Evolutionary conservation across 1,139 yeast species (phyloP).

Genomic region (Candida pseudocylindracea): DNA sequence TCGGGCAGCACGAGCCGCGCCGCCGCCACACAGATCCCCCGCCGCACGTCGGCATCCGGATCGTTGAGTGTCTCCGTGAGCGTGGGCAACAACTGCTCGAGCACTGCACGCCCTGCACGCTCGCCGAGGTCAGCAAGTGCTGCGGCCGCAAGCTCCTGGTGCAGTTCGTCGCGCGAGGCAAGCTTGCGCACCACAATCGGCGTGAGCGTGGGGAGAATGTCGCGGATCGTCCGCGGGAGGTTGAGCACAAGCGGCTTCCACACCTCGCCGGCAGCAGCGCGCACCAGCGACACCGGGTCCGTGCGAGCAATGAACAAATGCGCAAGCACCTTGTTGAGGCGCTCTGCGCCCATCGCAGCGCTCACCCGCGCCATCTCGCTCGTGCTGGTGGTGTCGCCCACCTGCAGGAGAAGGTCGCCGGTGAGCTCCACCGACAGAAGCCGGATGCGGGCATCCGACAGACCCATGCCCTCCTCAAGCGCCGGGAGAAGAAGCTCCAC

Average conservation of each 20-base stretch:
- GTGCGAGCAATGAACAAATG: conserved; percentile 82
- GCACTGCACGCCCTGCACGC: conserved; percentile 81
- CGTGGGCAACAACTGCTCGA: conserved; percentile 70
- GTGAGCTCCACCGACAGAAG: conserved; percentile 86
- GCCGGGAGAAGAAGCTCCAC: conserved; percentile 88
- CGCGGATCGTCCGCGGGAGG: conserved; percentile 92
- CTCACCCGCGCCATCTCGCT: conserved; percentile 45
- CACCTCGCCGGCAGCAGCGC: conserved; percentile 82
- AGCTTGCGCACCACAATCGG: conserved; percentile 59
- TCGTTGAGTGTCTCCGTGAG: conserved; percentile 44
- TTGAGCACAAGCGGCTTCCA: conserved; percentile 96
- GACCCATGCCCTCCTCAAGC: conserved; percentile 74
- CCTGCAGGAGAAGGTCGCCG: conserved; percentile 90
- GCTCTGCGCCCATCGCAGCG: conserved; percentile 66
- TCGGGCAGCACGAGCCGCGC: conserved; percentile 55
- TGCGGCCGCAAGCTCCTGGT: conserved; percentile 78
- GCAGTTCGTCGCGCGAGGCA: conserved; percentile 59
- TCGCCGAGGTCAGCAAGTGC: conserved; percentile 91
- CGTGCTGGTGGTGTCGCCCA: conserved; percentile 69
- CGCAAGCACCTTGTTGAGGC: conserved; percentile 73
- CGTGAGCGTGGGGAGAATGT: conserved; percentile 70
- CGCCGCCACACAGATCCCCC: conserved; percentile 91
- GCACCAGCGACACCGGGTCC: conserved; percentile 71
- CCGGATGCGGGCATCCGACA: conserved; percentile 69
- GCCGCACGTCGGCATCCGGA: conserved; percentile 60